phyloP scores from a whole-genome alignment of 202 grass and related monocot genomes.

The Digitaria exilis region DNA sequence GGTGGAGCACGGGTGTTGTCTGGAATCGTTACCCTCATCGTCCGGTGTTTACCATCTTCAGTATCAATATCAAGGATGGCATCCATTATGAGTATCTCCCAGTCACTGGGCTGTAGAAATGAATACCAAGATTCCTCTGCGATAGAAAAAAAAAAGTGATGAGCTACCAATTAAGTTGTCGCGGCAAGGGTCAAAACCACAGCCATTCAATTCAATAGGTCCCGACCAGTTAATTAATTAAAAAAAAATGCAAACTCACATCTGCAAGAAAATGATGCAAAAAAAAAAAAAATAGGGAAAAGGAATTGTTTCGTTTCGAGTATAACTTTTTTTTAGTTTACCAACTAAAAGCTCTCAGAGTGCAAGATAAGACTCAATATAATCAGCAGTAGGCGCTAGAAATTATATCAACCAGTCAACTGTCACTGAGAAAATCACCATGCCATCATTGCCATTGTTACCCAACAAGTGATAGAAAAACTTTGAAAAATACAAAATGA shows the following conservation, averaged over 20 bases:
- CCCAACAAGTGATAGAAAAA: background rate
- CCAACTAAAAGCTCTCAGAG: background rate
- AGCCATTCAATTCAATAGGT: background rate
- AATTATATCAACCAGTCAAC: background rate
- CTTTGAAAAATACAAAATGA: background rate
- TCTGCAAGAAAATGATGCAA: background rate
- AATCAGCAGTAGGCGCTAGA: background rate
- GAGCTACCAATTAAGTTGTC: background rate
- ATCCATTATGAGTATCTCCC: conserved; percentile 87
- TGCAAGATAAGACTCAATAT: background rate
- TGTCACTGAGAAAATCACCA: background rate
- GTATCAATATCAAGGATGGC: conserved; percentile 66
- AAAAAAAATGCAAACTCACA: background rate
- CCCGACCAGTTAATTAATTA: background rate
- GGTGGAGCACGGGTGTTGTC: conserved; percentile 49
- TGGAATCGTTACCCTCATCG: conserved; percentile 62
- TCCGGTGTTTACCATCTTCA: conserved; percentile 56
- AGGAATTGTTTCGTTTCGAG: background rate
- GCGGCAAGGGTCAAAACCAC: background rate
- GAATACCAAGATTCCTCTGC: conserved; percentile 73
- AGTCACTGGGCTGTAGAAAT: conserved; percentile 48
- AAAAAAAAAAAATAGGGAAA: background rate
- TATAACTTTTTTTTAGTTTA: background rate
- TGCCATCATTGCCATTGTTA: too few species aligned
- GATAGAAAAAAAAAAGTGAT: background rate